Conservation (phyloP, 2,329 filamentous ascomycete genomes). For the Penicillium sp. region DNA sequence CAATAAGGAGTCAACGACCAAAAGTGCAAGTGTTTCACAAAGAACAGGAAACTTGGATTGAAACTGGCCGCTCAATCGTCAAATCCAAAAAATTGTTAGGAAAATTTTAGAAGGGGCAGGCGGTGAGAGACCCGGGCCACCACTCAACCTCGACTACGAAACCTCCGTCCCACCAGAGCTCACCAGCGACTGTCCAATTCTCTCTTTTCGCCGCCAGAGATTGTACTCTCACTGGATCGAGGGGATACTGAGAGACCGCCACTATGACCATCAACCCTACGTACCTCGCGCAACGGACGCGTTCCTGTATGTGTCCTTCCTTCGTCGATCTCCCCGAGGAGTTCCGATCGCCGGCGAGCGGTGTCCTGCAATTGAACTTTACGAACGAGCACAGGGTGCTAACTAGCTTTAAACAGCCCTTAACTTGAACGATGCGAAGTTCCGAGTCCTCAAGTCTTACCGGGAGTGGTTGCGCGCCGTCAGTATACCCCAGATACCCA, state of each 20-base stretch:
- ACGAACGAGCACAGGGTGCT: conserved; percentile 14
- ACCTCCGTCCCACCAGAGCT: conserved; percentile 27
- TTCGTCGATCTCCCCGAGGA: conserved; percentile 12
- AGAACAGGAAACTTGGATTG: background rate
- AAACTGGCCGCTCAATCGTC: background rate
- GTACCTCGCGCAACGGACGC: conserved; percentile 79
- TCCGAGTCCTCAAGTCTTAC: conserved; percentile 84
- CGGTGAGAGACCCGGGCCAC: conserved; percentile 31
- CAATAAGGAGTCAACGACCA: background rate
- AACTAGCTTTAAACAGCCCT: conserved; percentile 59
- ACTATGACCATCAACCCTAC: conserved; percentile 89
- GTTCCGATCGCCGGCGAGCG: conserved; percentile 19
- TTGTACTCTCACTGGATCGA: conserved; percentile 19
- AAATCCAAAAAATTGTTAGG: conserved; percentile 20
- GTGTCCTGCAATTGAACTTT: conserved; percentile 14
- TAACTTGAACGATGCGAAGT: conserved; percentile 86
- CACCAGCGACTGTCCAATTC: conserved; percentile 25
- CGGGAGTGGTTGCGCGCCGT: conserved; percentile 95
- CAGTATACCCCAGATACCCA: conserved; percentile 48
- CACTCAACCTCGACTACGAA: conserved; percentile 23
- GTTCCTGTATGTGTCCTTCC: conserved; percentile 63
- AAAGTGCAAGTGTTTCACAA: background rate
- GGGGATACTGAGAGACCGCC: conserved; percentile 22
- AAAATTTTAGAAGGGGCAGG: conserved; percentile 41
- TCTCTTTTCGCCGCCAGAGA: conserved; percentile 16